Evolutionary conservation across 2,329 filamentous ascomycete genomes (phyloP), one percentile per base, ranked within the genome.

Genomic region (Alternaria incomplexa): DNA sequence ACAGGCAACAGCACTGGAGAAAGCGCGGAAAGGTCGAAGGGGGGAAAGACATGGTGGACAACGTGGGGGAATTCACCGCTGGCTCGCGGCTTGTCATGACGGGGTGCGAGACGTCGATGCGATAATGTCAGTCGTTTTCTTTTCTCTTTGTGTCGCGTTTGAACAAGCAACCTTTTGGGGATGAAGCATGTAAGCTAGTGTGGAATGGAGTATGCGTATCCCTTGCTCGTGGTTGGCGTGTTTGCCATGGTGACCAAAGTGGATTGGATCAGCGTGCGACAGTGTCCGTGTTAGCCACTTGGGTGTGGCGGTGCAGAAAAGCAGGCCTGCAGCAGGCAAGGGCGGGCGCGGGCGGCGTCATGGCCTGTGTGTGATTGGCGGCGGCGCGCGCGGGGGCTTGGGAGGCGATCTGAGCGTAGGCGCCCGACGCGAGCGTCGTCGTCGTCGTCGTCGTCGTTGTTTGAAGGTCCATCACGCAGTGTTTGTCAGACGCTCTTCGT

Each of bases 71-170:
- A 59, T 48, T 60, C 58, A 56, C 55, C 51, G 26, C 50, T 55
- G 51, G 61, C 64, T 65, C 51, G 55, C 58, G 50, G 55, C 57
- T 66, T 63, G 62, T 63, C 47, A 52, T 57, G 25, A 25, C 46
- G 43, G 43, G 57, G 60, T 54, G 58, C 44, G 56, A 64, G 65
- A 61, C 60, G 61, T 60, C 50, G 58, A 63, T 63, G 64, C 55
- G 61, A 67, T 68, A 68, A 70, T 70, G 72, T 71, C 70, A 70
- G 70, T 73, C 70, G 61, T 72, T 72, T 72, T 68, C 68, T 68
- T 63, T 67, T 69, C 65, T 60, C 47, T 61, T 62, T 68, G 66
- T 73, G 67, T 71, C 62, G 66, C 66, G 69, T 71, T 71, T 62
- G 67, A 69, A 55, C 58, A 23, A 70, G 66, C 67, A 67, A 59